Base-by-base conservation (phyloP, 768 basidiomycete genomes). In the Heimioporus sp. region DNA sequence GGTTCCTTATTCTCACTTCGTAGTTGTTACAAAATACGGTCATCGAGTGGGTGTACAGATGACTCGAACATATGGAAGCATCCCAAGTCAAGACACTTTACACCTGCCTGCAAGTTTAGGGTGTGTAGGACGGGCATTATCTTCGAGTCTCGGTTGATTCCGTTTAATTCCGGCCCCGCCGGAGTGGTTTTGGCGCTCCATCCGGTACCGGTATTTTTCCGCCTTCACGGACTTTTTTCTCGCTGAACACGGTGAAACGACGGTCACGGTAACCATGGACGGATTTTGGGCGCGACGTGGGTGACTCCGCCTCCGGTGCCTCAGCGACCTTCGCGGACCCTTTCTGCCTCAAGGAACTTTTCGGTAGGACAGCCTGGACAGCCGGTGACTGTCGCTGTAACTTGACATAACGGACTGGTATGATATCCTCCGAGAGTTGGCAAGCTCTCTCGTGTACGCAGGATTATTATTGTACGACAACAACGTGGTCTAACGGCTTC, bases 41-140 rank as follows among this genome's bases (percentile, higher is more conserved):
- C 78, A 85, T 57, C 81, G 85, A 63, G 86, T 82, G 84, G 84
- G 84, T 55, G 77, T 76, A n/a, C 77, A 80, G 17, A 81, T 35
- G 16, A 12, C 16, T 28, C 74, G 36, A 5, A 72, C 70, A 5
- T 78, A 78, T 51, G 70, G 80, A 51, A 28, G 74, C 83, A 20
- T 73, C 82, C 82, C 13, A 82, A 84, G 62, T 85, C 24, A 28
- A 40, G 24, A 48, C 17, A 21, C 16, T 19, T 46, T 41, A 16
- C 28, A 24, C 43, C 20, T 41, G 36, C 36, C 78, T 62, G 82
- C 85, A 64, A 85, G 86, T 61, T 79, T 10, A 36, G 32, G 12
- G 36, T 35, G 35, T 13, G n/a, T 44, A 48, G 21, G 43, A 38
- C n/a, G 11, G 35, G 40, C 20, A 36, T 31, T 28, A 11, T 20